Percentiles rank a stretch among this genome's conserved stretches.
Conservation (phyloP, 768 basidiomycete species). For the Termitomyces sp. region DNA sequence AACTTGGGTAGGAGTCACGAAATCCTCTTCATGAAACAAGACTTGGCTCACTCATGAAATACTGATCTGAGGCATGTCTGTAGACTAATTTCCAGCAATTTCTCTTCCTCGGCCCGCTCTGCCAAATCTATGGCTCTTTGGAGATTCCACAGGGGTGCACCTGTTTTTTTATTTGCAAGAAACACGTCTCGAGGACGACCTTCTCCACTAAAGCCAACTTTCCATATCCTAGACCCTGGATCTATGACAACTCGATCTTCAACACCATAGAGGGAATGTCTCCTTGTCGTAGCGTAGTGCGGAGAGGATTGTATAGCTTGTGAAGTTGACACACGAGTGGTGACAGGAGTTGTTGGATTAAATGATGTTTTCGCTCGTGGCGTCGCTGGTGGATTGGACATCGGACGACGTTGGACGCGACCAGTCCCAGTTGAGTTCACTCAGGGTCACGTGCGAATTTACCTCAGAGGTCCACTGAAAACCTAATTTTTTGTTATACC, state of each 20-base stretch:
- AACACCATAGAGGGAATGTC: constrained; percentile 94
- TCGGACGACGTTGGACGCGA: constrained; percentile 5
- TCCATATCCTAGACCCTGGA: constrained; percentile 91
- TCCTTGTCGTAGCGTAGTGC: constrained; percentile 76
- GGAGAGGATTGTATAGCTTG: constrained; percentile 66
- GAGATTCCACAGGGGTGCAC: constrained; percentile 54
- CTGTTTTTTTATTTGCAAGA: constrained; percentile 40
- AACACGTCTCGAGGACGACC: constrained; percentile 88
- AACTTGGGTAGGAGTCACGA: constrained; percentile 40
- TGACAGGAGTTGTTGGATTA: constrained; percentile 49
- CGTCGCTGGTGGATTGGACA: constrained; percentile 33
- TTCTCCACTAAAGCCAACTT: constrained; percentile 97
- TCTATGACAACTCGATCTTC: constrained; percentile 96
- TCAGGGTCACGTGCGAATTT: background rate
- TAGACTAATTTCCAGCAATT: constrained; percentile 62
- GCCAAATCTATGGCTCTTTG: constrained; percentile 44
- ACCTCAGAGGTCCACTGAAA: too few relatives aligned
- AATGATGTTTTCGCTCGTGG: constrained; percentile 32
- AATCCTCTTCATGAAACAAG: background rate
- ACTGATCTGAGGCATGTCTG: constrained; percentile 68
- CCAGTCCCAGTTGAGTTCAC: too few relatives aligned
- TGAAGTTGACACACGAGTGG: constrained; percentile 40
- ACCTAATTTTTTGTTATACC: background rate
- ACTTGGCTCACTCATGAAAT: constrained; percentile 70
- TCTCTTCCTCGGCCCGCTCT: constrained; percentile 69